Evolutionary conservation across 257 asterid genomes (phyloP), one percentile per base, ranked within the genome.

Genomic region (Nicotiana tomentosiformis): DNA sequence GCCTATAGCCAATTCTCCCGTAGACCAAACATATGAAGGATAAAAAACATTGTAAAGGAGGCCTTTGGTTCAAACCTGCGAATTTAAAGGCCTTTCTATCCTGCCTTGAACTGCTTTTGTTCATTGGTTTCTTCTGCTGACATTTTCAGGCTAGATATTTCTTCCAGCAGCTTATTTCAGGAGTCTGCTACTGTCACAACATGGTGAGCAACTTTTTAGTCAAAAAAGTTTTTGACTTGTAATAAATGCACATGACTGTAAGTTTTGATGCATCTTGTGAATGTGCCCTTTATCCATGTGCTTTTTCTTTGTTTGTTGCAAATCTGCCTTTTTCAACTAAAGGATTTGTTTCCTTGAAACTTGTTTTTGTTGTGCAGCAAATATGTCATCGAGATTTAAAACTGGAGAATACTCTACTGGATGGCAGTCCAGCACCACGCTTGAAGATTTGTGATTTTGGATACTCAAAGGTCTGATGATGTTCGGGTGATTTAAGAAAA

Each of bases 111-210:
- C 20, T 7, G 66, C 66, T 60, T 60, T 20, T 20, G 66, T 60
- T 60, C 30, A 20, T n/a, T 60, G 30, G 32, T 60, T 20, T 60
- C 6, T 60, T n/a, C 66, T 60, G 66, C 30, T 60, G 66, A 3
- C 66, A 8, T 60, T 29, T 66, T 17, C 90, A 87, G 90, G 90
- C 90, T 30, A 87, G 90, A 17, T 87, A 87, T 77, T 87, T 88
- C 86, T 88, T 88, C 77, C 90, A 88, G 82, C 89, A 88, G 84
- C 85, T 88, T 46, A 88, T 88, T 16, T 87, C 86, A 6, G 90
- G 90, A 61, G 90, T 87, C 66, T 65, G 80, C 84, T 87, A 85
- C 78, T 87, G 90, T 76, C 90, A 87, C 64, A 58, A 84, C 66
- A 83, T 87, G 90, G 90, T 87, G 77, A 55, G 18, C 56, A 26